Evolutionary conservation across 495 filamentous ascomycete species (phyloP), one percentile per base, ranked within the genome.

Genomic region (Tuber microsphaerosporum): DNA sequence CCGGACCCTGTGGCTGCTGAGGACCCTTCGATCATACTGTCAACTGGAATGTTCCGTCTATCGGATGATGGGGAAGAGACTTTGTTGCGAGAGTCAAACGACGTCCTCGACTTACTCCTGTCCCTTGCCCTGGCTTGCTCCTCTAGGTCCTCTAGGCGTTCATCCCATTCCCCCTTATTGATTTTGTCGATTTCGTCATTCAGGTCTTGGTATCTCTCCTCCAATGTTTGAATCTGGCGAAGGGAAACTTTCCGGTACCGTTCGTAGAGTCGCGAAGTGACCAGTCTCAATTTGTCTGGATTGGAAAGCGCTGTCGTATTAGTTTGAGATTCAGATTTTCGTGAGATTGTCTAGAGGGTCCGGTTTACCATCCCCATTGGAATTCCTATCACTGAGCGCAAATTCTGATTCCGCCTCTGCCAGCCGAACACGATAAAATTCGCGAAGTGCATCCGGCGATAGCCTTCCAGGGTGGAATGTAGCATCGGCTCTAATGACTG

Each of bases 391-490:
- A 17, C 76, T 71, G 71, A 37, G 78, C 19, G 72, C 79, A 76
- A 73, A 43, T 44, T 82, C 77, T 68, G 84, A 85, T 41, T 90
- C 86, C 76, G 94, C 92, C 82, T 97, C 92, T 75, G 89, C 89
- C 80, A 97, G 82, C 45, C 95, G 84, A 31, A 88, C 88, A 81
- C 92, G 85, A 83, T 94, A 97, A 70, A 92, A 87, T 72, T 92
- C 88, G 78, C 91, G 89, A 72, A 99, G 85, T 22, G 92, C 87
- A 82, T 96, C 92, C 8, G 93, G 90, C 69, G 86, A 90, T 80
- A 99, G 85, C 71, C 93, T 90, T 75, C 87, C 87, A 71, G 87
- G 86, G 85, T 97, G 90, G 84, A 90, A 94, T 7, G 87, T 87
- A 69, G 87, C 87, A 82, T 88, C 88, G 75, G 90, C 85, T 81